Base-by-base conservation (phyloP, 306 rosid genomes). In the Cicer yamashitae region DNA sequence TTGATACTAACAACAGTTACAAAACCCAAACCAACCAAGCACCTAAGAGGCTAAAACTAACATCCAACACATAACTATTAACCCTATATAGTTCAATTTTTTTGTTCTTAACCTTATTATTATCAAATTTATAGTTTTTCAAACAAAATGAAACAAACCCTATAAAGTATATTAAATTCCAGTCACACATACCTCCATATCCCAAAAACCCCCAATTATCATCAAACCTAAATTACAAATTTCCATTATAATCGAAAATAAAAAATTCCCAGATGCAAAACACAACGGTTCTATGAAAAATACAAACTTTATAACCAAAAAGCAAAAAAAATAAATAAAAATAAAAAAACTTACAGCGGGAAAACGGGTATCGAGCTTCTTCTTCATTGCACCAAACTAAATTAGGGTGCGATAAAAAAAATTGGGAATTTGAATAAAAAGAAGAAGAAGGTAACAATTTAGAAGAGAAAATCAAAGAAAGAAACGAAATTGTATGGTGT, bases 311-410 rank as follows among this genome's bases (percentile, higher is more conserved):
- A 18, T 5, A 13, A 22, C 25, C 30, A n/a, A 18, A 14, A 79
- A 45, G 48, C 4, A 0, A 8, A 77, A 62, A 62, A 47, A 41
- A 20, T 20, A 20, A 20, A 18, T 18, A 20, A 20, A 25, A 8
- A 88, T n/a, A 14, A 7, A 89, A 34, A 7, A 9, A 89, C 96
- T 88, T 86, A 93, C 97, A 3, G 98, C 98, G 50, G 98, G 98
- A 73, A 93, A 93, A 82, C 98, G 96, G 62, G 98, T 93, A 77
- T 91, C 97, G 74, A 91, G 97, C 87, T 91, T 93, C 90, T 93
- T 93, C 98, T 85, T 91, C 98, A 93, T 93, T 81, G 86, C 80
- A 85, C 61, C 82, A 81, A 87, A 85, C 61, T 81, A 81, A 87
- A 88, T 82, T 77, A 56, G 62, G 77, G 30, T 8, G 10, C 70